These are phyloP conservation scores for Theileria annulata DNA, from an alignment of 169 alveolate species.

Conservation along the genomic window DNA sequence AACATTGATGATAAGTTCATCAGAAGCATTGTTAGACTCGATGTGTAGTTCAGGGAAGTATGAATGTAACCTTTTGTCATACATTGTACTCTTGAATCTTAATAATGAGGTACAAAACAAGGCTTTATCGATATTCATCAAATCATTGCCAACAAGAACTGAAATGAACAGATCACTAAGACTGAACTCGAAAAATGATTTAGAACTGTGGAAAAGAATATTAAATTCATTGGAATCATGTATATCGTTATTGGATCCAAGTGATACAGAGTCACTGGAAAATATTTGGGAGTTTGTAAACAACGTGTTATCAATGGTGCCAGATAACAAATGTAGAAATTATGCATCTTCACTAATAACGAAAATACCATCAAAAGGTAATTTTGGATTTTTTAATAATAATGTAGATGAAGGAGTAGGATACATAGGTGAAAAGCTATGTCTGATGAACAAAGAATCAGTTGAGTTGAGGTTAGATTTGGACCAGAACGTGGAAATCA, in stretches of 20 bases:
- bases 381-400: not conserved
- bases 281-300: conserved; percentile 44
- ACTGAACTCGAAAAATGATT: not conserved
- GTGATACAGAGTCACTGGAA: conserved; percentile 6
- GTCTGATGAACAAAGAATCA: conserved; percentile 27
- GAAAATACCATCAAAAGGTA: conserved; percentile 26
- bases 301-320: conserved; percentile 21
- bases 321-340: conserved; percentile 30
- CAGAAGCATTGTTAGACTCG: conserved; percentile 10
- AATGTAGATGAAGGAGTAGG: conserved; percentile 7
- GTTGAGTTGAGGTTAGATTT: conserved; percentile 46
- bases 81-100: conserved; percentile 40
- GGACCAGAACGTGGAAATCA: conserved; percentile 38
- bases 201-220: conserved; percentile 1
- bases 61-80: conserved; percentile 13
- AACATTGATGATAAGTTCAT: conserved; percentile 6
- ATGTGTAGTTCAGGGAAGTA: not conserved
- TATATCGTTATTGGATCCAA: not conserved
- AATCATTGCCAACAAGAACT: conserved; percentile 6
- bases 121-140: conserved; percentile 31
- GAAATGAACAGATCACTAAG: not conserved
- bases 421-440: conserved; percentile 1
- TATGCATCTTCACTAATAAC: conserved; percentile 13
- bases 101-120: not conserved
- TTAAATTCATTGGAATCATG: conserved; percentile 6